Conservation (phyloP, 306 rosid species). For the Begonia loranthoides region DNA sequence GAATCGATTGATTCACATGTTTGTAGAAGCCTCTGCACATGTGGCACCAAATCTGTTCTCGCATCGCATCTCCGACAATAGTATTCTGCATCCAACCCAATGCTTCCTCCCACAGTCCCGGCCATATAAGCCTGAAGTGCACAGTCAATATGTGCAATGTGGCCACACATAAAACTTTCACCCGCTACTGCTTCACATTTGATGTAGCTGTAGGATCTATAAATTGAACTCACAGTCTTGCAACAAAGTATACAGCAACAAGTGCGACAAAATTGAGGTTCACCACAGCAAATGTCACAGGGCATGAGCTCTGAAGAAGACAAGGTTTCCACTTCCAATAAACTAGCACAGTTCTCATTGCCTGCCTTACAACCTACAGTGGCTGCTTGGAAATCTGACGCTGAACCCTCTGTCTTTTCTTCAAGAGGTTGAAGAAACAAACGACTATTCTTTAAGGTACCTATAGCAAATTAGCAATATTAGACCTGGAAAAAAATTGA, state of each 20-base stretch:
- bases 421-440: slow-evolving; percentile 30
- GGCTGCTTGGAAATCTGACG: slow-evolving; percentile 17
- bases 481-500: not conserved
- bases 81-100: slow-evolving; percentile 61
- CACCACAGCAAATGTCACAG: slow-evolving; percentile 70
- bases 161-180: slow-evolving; percentile 49
- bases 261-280: slow-evolving; percentile 60
- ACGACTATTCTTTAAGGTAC: slow-evolving; percentile 6
- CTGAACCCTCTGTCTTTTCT: slow-evolving; percentile 20
- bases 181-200: slow-evolving; percentile 31
- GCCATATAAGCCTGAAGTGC: slow-evolving; percentile 55
- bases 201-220: slow-evolving; percentile 54
- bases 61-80: slow-evolving; percentile 80
- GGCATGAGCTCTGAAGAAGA: slow-evolving; percentile 23
- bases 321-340: slow-evolving; percentile 20
- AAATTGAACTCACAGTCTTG: slow-evolving; percentile 32
- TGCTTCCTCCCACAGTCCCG: slow-evolving; percentile 57
- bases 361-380: slow-evolving; percentile 42
- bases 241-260: slow-evolving; percentile 79
- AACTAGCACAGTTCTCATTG: slow-evolving; percentile 45
- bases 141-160: slow-evolving; percentile 68
- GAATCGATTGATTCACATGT: slow-evolving; percentile 36
- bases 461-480: slow-evolving; percentile 18
- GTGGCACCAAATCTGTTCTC: slow-evolving; percentile 53
- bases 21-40: slow-evolving; percentile 34